These are phyloP conservation scores for Pseudocercospora macadamiae DNA, from an alignment of 2,329 filamentous ascomycete genomes.

Conservation along the genomic window DNA sequence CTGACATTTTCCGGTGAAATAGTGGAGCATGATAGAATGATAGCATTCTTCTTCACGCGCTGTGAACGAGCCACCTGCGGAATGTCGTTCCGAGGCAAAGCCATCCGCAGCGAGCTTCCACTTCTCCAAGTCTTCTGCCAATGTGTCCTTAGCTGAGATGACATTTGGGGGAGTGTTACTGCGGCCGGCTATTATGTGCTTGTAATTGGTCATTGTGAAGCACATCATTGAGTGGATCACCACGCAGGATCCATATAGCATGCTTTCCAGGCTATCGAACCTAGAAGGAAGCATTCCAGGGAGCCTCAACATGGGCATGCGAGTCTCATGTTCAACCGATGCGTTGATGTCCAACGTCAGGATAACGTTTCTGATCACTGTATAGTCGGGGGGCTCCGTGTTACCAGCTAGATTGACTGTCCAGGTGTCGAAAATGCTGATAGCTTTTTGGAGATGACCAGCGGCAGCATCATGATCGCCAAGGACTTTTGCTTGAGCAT, in stretches of 20 bases:
- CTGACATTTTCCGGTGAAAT: neutral
- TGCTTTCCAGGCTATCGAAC: too few species aligned
- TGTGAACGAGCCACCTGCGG: neutral
- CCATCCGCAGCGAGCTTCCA: neutral
- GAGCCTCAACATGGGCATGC: too few species aligned
- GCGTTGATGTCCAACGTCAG: too few species aligned
- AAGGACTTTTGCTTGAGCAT: neutral
- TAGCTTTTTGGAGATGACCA: too few species aligned
- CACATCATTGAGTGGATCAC: neutral
- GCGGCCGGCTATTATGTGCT: neutral
- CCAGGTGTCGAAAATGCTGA: too few species aligned
- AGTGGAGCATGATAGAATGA: neutral
- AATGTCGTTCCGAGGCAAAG: neutral
- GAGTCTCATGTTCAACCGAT: too few species aligned
- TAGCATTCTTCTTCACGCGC: neutral
- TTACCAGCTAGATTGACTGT: too few species aligned
- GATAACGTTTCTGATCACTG: too few species aligned
- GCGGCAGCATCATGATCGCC: too few species aligned
- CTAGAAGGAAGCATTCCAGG: too few species aligned
- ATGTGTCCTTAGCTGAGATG: neutral
- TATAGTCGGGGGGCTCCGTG: too few species aligned
- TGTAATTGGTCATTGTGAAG: neutral
- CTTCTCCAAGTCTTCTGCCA: neutral
- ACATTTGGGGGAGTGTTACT: neutral
- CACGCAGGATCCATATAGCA: too few species aligned